phyloP scores from a whole-genome alignment of 1,284 basidiomycete species.

The Golubevia sp. region DNA sequence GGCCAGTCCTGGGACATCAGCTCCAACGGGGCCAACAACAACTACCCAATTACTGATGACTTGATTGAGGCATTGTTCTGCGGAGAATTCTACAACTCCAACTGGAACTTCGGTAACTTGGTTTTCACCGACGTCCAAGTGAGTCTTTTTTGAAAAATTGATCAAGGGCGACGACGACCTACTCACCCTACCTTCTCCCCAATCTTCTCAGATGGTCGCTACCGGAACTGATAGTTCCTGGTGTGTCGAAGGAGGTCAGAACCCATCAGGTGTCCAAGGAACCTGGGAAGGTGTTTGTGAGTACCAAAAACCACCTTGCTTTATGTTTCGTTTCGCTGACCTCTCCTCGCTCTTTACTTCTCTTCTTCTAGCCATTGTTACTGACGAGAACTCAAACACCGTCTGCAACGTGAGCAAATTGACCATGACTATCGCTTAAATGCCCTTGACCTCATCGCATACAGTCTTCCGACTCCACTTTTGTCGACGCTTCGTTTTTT shows the following conservation, averaged over 20 bases:
- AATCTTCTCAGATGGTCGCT: background rate
- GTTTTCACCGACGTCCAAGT: background rate
- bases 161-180: too few species aligned
- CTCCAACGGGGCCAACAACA: background rate
- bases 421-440: background rate
- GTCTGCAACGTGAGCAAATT: background rate
- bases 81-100: too few species aligned
- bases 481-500: too few species aligned
- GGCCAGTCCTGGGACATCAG: background rate
- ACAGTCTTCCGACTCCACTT: too few species aligned
- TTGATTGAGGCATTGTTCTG: too few species aligned
- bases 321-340: too few species aligned
- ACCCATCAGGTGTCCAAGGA: background rate
- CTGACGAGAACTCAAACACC: background rate
- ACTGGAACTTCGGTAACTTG: too few species aligned
- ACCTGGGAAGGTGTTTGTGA: background rate
- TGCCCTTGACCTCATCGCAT: too few species aligned
- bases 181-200: background rate
- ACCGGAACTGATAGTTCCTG: background rate
- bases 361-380: too few species aligned
- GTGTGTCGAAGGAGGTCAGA: background rate
- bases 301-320: too few species aligned
- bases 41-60: background rate
- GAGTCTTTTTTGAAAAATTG: too few species aligned
- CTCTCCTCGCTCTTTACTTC: too few species aligned